Conservation (phyloP, 768 basidiomycete species). For the Naganishia antarctica region DNA sequence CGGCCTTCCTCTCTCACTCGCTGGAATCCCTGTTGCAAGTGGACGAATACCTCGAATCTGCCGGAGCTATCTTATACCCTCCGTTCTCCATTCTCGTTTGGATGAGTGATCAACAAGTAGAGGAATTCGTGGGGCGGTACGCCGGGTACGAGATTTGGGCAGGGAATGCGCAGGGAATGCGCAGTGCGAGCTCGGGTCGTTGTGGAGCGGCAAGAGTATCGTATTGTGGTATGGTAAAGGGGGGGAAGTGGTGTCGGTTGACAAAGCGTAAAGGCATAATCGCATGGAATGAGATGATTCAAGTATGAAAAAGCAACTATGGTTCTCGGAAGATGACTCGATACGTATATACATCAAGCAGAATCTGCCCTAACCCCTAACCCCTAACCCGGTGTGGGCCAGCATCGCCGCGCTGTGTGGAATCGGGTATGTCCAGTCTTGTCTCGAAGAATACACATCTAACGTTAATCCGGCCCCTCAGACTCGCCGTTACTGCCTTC, state of each 20-base stretch:
- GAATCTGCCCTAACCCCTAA: too few relatives aligned
- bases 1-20: slow-evolving; percentile 13
- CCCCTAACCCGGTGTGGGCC: too few relatives aligned
- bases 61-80: not conserved
- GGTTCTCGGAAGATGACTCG: too few relatives aligned
- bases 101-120: slow-evolving; percentile 77
- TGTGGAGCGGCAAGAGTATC: not conserved
- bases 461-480: slow-evolving; percentile 24
- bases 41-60: slow-evolving; percentile 4
- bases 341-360: too few relatives aligned
- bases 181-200: not conserved
- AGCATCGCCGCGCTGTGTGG: too few relatives aligned
- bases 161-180: not conserved
- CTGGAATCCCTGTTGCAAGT: slow-evolving; percentile 7
- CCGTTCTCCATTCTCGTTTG: slow-evolving; percentile 43
- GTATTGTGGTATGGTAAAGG: slow-evolving; percentile 9
- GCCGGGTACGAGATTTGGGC: slow-evolving; percentile 79
- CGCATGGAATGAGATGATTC: not conserved
- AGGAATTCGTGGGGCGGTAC: slow-evolving; percentile 77
- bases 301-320: too few relatives aligned
- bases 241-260: slow-evolving; percentile 8
- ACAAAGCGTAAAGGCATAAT: not conserved
- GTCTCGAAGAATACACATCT: not conserved
- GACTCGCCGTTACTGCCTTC: slow-evolving; percentile 42
- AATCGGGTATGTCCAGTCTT: too few relatives aligned